Conservation (phyloP, 495 filamentous ascomycete species). For the Rhypophila decipiens region DNA sequence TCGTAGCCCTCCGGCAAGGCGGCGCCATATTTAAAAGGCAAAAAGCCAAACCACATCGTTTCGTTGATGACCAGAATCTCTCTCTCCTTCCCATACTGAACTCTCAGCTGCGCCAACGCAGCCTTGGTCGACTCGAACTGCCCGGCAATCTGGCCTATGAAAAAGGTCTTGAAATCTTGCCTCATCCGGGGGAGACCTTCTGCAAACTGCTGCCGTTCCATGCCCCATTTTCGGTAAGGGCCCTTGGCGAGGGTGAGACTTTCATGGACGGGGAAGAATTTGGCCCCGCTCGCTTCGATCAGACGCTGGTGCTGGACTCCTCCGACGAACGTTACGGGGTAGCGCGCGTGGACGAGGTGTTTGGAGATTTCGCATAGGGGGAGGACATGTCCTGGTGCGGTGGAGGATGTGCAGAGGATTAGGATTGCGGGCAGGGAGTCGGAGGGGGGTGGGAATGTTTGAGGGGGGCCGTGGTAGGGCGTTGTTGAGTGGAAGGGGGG, state of each 20-base stretch:
- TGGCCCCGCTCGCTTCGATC: constrained; percentile 6
- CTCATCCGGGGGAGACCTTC: constrained; percentile 9
- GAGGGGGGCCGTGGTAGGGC: too few relatives aligned
- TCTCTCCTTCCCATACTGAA: constrained; percentile 10
- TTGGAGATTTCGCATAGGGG: constrained; percentile 5
- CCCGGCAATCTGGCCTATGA: constrained; percentile 11
- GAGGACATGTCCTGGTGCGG: constrained; percentile 8
- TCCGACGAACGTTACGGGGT: constrained; percentile 18
- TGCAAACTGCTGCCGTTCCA: constrained; percentile 5
- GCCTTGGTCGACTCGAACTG: constrained; percentile 16
- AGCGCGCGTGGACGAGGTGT: constrained; percentile 24
- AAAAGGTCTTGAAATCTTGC: constrained; percentile 10
- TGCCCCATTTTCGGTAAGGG: constrained; percentile 5
- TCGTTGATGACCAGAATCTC: constrained; percentile 27
- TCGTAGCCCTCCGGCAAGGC: constrained; percentile 9
- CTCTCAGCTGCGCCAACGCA: constrained; percentile 17
- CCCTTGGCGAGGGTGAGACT: background rate
- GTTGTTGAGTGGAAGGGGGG: too few relatives aligned
- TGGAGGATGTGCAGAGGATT: constrained; percentile 8
- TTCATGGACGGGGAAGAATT: constrained; percentile 9
- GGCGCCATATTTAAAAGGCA: constrained; percentile 21
- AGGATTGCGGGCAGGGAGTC: constrained; percentile 19
- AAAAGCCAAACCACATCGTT: constrained; percentile 17
- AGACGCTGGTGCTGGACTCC: constrained; percentile 21
- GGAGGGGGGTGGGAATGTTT: background rate